These are phyloP conservation scores for Fusarium duplospermum DNA, from an alignment of 2,329 filamentous ascomycete species.

Conservation along the genomic window DNA sequence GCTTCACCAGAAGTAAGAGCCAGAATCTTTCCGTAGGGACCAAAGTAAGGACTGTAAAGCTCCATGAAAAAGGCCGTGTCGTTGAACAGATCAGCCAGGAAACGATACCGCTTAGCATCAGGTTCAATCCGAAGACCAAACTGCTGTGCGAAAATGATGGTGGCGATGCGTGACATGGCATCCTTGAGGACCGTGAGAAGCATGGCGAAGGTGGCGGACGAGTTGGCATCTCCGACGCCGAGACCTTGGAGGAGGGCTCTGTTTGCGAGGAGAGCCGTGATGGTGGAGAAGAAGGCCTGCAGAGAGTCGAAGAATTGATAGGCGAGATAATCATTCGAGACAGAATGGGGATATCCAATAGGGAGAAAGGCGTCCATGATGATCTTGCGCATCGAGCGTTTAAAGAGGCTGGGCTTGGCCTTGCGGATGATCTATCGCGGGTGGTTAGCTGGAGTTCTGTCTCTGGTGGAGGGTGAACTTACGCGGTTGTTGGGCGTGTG, in stretches of 20 bases:
- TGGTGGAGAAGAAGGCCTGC: constrained; percentile 86
- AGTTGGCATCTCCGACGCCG: constrained; percentile 84
- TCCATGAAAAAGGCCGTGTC: constrained; percentile 89
- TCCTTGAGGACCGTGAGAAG: constrained; percentile 87
- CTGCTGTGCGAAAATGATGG: constrained; percentile 86
- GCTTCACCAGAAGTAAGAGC: constrained; percentile 64
- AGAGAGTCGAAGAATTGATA: constrained; percentile 80
- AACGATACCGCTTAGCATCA: constrained; percentile 90
- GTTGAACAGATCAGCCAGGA: constrained; percentile 89
- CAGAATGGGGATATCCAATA: constrained; percentile 87
- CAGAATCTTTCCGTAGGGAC: constrained; percentile 61
- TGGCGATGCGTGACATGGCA: constrained; percentile 82
- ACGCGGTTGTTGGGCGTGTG: constrained; percentile 45
- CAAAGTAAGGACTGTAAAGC: constrained; percentile 80
- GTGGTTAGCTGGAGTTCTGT: neutral
- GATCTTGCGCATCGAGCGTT: constrained; percentile 40
- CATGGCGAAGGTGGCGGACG: constrained; percentile 83
- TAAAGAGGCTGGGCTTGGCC: constrained; percentile 39
- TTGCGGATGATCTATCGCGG: constrained; percentile 37
- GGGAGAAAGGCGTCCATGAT: constrained; percentile 76
- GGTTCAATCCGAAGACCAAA: constrained; percentile 87
- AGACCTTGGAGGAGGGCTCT: constrained; percentile 82
- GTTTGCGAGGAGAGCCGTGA: constrained; percentile 82
- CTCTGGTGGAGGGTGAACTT: neutral
- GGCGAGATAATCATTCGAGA: constrained; percentile 85